Evolutionary conservation across 2,329 filamentous ascomycete species (phyloP).

Genomic region (Alternaria dauci): DNA sequence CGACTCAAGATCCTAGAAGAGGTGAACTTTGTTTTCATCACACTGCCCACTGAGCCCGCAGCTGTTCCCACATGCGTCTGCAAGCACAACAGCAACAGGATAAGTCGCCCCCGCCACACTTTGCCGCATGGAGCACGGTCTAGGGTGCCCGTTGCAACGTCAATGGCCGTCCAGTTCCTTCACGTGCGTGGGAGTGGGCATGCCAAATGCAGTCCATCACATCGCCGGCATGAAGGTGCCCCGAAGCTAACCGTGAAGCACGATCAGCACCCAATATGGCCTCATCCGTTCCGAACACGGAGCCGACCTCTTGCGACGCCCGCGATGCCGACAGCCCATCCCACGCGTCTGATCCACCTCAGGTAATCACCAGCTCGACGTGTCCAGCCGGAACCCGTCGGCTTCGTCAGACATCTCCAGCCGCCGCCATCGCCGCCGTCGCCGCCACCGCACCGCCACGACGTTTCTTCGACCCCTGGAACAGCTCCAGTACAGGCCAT

Average conservation of each 20-base stretch:
- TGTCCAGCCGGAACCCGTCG: constrained; percentile 9
- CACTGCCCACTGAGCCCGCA: constrained; percentile 14
- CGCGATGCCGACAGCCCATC: constrained; percentile 27
- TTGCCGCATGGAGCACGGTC: constrained; percentile 17
- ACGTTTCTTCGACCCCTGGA: constrained; percentile 71
- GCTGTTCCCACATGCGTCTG: constrained; percentile 23
- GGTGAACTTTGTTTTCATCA: constrained; percentile 26
- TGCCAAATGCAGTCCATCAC: constrained; percentile 19
- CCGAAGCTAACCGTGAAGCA: constrained; percentile 23
- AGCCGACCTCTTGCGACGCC: constrained; percentile 17
- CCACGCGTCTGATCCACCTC: constrained; percentile 23
- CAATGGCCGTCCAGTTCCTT: constrained; percentile 13
- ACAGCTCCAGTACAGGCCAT: constrained; percentile 78
- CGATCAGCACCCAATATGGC: constrained; percentile 16
- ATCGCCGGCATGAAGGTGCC: constrained; percentile 17
- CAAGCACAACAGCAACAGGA: constrained; percentile 15
- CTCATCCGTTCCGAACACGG: constrained; percentile 15
- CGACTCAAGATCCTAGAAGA: constrained; percentile 15
- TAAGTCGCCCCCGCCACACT: constrained; percentile 25
- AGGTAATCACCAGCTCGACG: constrained; percentile 12
- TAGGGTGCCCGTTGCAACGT: constrained; percentile 15
- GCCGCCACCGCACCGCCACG: constrained; percentile 22
- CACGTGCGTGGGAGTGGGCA: constrained; percentile 17
- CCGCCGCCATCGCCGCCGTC: constrained; percentile 1
- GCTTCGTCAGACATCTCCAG: neutral